A percentile compares a stretch with the other conserved stretches of the same genome.
These are phyloP conservation scores for Fusarium sacchari DNA, from an alignment of 2,329 filamentous ascomycete genomes.

Conservation along the genomic window DNA sequence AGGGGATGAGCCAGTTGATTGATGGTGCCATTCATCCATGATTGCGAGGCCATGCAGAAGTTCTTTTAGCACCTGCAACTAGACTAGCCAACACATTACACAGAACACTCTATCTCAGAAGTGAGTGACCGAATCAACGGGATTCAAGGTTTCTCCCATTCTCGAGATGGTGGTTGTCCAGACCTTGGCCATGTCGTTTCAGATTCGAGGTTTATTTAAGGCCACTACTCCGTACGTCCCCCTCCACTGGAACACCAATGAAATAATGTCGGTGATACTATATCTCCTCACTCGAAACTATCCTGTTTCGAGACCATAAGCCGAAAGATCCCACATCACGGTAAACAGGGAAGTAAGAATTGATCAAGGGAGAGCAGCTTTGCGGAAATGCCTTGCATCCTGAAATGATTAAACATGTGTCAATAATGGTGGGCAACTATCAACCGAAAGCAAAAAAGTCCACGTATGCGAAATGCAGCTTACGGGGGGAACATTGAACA, in stretches of 20 bases:
- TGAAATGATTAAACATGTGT: background rate
- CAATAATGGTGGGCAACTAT: background rate
- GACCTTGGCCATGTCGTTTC: conserved; percentile 24
- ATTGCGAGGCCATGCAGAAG: conserved; percentile 6
- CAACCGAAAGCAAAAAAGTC: conserved; percentile 19
- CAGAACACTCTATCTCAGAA: background rate
- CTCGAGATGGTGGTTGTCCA: background rate
- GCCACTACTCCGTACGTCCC: background rate
- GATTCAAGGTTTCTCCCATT: conserved; percentile 21
- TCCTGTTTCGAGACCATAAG: conserved; percentile 5
- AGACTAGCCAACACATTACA: conserved; percentile 1
- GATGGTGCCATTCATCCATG: conserved; percentile 14
- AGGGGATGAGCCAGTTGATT: background rate
- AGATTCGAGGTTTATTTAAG: conserved; percentile 9
- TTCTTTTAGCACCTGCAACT: conserved; percentile 1
- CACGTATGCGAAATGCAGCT: conserved; percentile 21
- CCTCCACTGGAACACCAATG: conserved; percentile 6
- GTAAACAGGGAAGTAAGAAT: background rate
- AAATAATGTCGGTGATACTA: background rate
- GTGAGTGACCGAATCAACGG: background rate
- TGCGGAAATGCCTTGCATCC: background rate
- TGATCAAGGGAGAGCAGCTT: background rate
- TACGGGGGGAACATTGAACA: conserved; percentile 8
- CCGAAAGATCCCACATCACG: conserved; percentile 9
- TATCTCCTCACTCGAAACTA: background rate